A percentile compares a stretch with the other conserved stretches of the same genome.
Conservation (phyloP, 495 filamentous ascomycete genomes). For the Penicillium egyptiacum region DNA sequence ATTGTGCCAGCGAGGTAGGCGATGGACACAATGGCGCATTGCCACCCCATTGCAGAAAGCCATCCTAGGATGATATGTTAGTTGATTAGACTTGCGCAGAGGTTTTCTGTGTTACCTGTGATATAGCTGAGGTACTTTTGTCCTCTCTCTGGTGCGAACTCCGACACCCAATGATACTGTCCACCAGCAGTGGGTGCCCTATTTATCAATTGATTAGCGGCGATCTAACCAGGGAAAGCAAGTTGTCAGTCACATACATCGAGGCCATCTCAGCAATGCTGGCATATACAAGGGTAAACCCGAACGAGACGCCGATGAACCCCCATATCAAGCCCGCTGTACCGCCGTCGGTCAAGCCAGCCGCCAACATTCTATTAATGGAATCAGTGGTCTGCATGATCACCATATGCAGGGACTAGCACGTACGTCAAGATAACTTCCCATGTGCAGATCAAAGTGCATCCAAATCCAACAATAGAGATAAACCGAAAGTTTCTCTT, state of each 20-base stretch:
- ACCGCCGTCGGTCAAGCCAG: slow-evolving; percentile 54
- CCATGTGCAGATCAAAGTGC: slow-evolving; percentile 48
- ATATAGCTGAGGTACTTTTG: slow-evolving; percentile 62
- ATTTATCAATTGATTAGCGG: neutral
- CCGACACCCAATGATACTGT: slow-evolving; percentile 61
- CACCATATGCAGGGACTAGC: neutral
- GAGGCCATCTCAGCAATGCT: slow-evolving; percentile 58
- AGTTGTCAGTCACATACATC: slow-evolving; percentile 42
- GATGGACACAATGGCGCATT: slow-evolving; percentile 53
- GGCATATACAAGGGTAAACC: slow-evolving; percentile 50
- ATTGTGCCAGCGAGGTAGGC: slow-evolving; percentile 57
- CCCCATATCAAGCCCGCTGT: slow-evolving; percentile 58
- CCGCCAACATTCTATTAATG: slow-evolving; percentile 35
- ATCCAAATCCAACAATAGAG: slow-evolving; percentile 49
- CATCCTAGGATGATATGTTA: slow-evolving; percentile 43
- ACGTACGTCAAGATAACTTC: slow-evolving; percentile 49
- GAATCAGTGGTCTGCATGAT: slow-evolving; percentile 9
- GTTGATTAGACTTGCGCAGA: neutral
- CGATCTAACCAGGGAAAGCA: neutral
- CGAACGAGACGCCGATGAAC: slow-evolving; percentile 48
- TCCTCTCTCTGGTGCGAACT: slow-evolving; percentile 53
- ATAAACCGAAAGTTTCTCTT: slow-evolving; percentile 53
- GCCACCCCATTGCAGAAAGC: slow-evolving; percentile 62
- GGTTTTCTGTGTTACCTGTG: slow-evolving; percentile 38
- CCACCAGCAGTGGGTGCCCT: slow-evolving; percentile 52